Evolutionary conservation across 441 rosid species (phyloP).

Genomic region (Aleurites moluccanus): DNA sequence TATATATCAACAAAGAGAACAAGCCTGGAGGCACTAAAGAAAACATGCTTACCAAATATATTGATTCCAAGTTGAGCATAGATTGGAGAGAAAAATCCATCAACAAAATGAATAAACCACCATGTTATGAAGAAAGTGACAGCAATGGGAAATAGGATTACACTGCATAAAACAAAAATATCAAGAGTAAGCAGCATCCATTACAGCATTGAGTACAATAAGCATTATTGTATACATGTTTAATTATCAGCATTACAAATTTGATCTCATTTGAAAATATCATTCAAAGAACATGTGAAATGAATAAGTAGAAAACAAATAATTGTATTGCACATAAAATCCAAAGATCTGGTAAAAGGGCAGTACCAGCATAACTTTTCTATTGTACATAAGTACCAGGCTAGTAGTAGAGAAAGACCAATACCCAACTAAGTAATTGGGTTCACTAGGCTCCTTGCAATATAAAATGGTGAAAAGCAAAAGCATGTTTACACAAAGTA

Average conservation of each 20-base stretch:
- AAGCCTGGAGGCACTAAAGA: background rate
- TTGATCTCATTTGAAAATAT: background rate
- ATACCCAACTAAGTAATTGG: background rate
- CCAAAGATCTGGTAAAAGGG: background rate
- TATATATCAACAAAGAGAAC: conserved; percentile 1
- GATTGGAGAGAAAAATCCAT: conserved; percentile 96
- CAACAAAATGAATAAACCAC: conserved; percentile 99
- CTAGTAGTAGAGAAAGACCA: background rate
- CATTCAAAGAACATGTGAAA: background rate
- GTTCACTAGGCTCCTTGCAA: background rate
- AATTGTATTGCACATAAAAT: conserved; percentile 4
- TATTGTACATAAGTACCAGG: background rate
- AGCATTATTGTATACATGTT: background rate
- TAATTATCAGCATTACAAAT: background rate
- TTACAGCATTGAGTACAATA: conserved; percentile 17
- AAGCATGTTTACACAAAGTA: too few relatives aligned
- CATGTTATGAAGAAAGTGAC: conserved; percentile 93
- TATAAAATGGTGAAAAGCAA: background rate
- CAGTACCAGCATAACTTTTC: background rate
- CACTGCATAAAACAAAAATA: conserved; percentile 57
- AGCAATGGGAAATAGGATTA: conserved; percentile 89
- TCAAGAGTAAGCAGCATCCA: conserved; percentile 25
- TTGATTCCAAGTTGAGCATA: conserved; percentile 88
- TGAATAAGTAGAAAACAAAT: background rate
- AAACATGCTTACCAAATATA: conserved; percentile 69